A percentile compares a stretch with the other conserved stretches of the same genome.
These are phyloP conservation scores for Annona squamosa DNA, from an alignment of 164 flowering plant species.

Conservation along the genomic window DNA sequence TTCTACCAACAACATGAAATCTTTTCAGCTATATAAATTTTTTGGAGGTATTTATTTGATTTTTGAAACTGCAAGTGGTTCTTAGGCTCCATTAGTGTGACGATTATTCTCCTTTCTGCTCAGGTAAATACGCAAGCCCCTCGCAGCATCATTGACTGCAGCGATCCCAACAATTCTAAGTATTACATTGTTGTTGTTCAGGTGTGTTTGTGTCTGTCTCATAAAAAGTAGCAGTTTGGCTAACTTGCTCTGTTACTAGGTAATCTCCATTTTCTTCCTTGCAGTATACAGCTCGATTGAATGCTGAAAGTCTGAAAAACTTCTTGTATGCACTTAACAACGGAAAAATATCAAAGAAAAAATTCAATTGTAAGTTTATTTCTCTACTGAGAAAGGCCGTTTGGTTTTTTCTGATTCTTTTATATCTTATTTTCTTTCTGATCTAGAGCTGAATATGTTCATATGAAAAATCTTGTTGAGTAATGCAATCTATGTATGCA, in stretches of 20 bases:
- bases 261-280: slow-evolving; percentile 12
- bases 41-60: not conserved
- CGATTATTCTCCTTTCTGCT: not conserved
- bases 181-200: slow-evolving; percentile 94
- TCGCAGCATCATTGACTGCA: slow-evolving; percentile 67
- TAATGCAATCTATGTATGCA: not conserved
- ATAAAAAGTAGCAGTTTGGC: not conserved
- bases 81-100: not conserved
- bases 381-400: not conserved
- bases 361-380: slow-evolving; percentile 72
- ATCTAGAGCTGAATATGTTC: not conserved
- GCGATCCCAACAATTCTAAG: slow-evolving; percentile 77
- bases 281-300: slow-evolving; percentile 93
- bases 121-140: slow-evolving; percentile 97
- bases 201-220: slow-evolving; percentile 33
- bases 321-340: slow-evolving; percentile 71
- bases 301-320: slow-evolving; percentile 83
- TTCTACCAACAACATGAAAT: not conserved
- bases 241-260: not conserved
- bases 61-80: not conserved
- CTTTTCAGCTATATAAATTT: not conserved
- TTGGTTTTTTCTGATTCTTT: not conserved
- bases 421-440: no score
- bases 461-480: not conserved
- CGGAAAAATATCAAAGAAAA: slow-evolving; percentile 92